Conservation (phyloP, 1,284 basidiomycete genomes). For the Trametes polyzona region DNA sequence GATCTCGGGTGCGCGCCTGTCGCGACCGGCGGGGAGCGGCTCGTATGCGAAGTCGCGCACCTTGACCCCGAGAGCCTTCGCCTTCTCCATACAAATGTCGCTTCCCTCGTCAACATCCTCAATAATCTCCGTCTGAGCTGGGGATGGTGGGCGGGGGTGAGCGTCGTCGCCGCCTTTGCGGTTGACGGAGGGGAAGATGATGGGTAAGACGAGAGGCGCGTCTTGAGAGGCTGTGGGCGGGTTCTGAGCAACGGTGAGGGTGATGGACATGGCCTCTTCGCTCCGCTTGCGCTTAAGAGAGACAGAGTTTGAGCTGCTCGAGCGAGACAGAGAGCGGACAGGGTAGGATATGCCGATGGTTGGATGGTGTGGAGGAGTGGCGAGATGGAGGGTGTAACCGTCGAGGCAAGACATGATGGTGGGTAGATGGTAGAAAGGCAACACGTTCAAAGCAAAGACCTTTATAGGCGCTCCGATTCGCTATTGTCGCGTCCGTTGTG, state of each 20-base stretch:
- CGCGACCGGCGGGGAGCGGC: conserved; percentile 10
- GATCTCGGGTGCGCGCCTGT: conserved; percentile 23
- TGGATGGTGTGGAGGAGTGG: conserved; percentile 7
- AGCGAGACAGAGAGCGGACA: conserved; percentile 3
- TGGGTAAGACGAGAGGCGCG: conserved; percentile 9
- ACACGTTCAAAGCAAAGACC: background rate
- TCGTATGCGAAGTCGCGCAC: conserved; percentile 54
- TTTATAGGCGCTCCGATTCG: background rate
- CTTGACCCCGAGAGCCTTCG: conserved; percentile 47
- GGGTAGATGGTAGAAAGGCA: background rate
- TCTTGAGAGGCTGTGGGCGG: background rate
- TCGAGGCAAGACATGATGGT: conserved; percentile 11
- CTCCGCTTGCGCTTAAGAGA: conserved; percentile 26
- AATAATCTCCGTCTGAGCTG: conserved; percentile 45
- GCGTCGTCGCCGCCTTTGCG: conserved; percentile 4
- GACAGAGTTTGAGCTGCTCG: background rate
- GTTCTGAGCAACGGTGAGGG: background rate
- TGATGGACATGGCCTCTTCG: conserved; percentile 8
- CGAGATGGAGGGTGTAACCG: conserved; percentile 6
- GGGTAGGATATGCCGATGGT: conserved; percentile 13
- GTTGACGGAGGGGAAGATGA: conserved; percentile 17
- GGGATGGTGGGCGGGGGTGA: conserved; percentile 33
- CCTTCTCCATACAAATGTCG: conserved; percentile 37
- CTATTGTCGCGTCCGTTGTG: background rate
- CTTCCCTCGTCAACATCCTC: conserved; percentile 18